phyloP scores from a whole-genome alignment of 371 early-diverging fungal genomes.

The Apophysomyces ossiformis region DNA sequence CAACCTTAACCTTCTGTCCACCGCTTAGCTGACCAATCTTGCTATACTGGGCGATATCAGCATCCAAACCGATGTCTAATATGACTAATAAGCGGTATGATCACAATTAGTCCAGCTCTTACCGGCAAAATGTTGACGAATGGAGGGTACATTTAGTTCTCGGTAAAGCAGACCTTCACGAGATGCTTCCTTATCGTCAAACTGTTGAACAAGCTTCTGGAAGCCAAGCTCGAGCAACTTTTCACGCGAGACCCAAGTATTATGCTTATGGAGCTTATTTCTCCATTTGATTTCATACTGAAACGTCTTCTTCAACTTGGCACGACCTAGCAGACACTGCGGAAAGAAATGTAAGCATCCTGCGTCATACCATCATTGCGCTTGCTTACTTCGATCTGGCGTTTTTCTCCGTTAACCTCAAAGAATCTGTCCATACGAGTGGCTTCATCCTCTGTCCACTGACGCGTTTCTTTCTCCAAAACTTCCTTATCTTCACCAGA shows the following conservation, averaged over 20 bases:
- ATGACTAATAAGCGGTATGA: not conserved
- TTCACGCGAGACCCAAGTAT: slow-evolving; percentile 77
- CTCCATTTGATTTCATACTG: slow-evolving; percentile 87
- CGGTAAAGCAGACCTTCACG: slow-evolving; percentile 75
- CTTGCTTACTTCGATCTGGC: slow-evolving; percentile 58
- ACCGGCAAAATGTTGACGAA: slow-evolving; percentile 68
- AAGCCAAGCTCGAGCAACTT: slow-evolving; percentile 75
- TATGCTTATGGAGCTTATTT: slow-evolving; percentile 67
- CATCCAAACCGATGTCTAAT: slow-evolving; percentile 76
- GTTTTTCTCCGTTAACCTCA: slow-evolving; percentile 59
- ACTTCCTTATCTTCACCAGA: slow-evolving; percentile 83
- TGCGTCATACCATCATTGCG: not conserved
- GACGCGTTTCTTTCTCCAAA: slow-evolving; percentile 73
- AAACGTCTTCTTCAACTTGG: slow-evolving; percentile 82
- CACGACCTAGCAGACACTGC: slow-evolving; percentile 67
- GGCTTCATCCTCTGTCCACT: slow-evolving; percentile 70
- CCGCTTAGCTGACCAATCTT: slow-evolving; percentile 77
- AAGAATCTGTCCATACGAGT: slow-evolving; percentile 67
- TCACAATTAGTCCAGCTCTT: not conserved
- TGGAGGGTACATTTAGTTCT: slow-evolving; percentile 65
- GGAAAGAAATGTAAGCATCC: not conserved
- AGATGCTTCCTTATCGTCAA: slow-evolving; percentile 83
- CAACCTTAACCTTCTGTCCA: slow-evolving; percentile 90
- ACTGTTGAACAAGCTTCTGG: slow-evolving; percentile 75
- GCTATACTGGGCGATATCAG: slow-evolving; percentile 78